Percentiles rank a stretch among this genome's conserved stretches.
Conservation (phyloP, 805 yeast species). For the Sungouiozyma ichnusensis region DNA sequence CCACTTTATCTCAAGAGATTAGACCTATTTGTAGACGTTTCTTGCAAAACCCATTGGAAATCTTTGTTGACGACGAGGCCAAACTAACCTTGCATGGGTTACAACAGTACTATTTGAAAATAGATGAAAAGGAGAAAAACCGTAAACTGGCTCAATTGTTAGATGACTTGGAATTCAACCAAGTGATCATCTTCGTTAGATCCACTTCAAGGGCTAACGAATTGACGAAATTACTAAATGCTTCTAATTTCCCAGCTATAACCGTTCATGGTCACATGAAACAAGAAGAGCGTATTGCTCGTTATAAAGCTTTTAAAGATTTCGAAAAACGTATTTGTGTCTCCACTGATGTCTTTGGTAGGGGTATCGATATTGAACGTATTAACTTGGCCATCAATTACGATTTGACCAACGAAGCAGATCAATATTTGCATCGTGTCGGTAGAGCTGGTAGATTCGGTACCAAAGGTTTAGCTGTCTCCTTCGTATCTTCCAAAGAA, state of each 20-base stretch:
- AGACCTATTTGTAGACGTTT: slow-evolving; percentile 96
- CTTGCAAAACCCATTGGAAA: slow-evolving; percentile 96
- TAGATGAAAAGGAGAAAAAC: slow-evolving; percentile 87
- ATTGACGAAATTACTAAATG: slow-evolving; percentile 77
- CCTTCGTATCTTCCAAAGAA: slow-evolving; percentile 74
- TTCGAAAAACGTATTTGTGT: slow-evolving; percentile 98
- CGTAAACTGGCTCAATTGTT: slow-evolving; percentile 82
- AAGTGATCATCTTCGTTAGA: slow-evolving; percentile 92
- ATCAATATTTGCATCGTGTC: slow-evolving; percentile 96
- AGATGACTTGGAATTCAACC: slow-evolving; percentile 93
- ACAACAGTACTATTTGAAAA: slow-evolving; percentile 89
- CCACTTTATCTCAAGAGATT: slow-evolving; percentile 87
- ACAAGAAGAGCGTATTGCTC: slow-evolving; percentile 95
- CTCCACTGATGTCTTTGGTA: slow-evolving; percentile 95
- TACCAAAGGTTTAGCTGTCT: slow-evolving; percentile 94
- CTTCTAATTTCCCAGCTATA: slow-evolving; percentile 92
- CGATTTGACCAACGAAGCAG: slow-evolving; percentile 93
- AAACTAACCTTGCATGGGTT: slow-evolving; percentile 95
- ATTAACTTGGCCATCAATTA: slow-evolving; percentile 96
- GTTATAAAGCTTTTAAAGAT: slow-evolving; percentile 93
- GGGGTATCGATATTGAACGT: slow-evolving; percentile 99
- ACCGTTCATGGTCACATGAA: slow-evolving; percentile 93
- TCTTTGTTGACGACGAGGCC: slow-evolving; percentile 94
- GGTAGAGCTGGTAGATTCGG: slow-evolving; percentile 99
- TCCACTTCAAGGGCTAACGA: slow-evolving; percentile 88